phyloP scores from a whole-genome alignment of 495 filamentous ascomycete genomes.

The Penicillium pulvis region DNA sequence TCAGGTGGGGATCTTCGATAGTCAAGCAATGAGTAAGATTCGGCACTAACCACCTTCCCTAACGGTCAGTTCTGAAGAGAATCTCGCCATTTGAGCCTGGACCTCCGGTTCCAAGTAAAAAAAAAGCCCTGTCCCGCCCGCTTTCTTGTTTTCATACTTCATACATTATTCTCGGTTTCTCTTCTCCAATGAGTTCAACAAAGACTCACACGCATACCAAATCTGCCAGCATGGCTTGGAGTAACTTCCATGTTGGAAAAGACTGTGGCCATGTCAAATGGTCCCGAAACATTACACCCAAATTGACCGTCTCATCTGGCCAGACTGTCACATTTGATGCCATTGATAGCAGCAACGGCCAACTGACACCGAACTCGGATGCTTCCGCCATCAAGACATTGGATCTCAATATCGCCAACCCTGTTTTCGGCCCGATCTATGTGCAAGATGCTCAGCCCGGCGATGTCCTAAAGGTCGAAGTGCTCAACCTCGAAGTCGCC shows the following conservation, averaged over 20 bases:
- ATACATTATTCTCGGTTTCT: neutral
- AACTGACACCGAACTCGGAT: conserved; percentile 42
- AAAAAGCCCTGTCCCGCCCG: neutral
- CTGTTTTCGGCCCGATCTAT: conserved; percentile 51
- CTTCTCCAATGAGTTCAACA: conserved; percentile 21
- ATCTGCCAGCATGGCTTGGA: conserved; percentile 34
- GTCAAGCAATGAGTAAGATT: conserved; percentile 11
- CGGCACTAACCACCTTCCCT: conserved; percentile 32
- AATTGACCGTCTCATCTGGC: conserved; percentile 48
- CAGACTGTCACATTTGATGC: conserved; percentile 49
- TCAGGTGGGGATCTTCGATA: conserved; percentile 5
- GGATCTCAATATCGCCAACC: conserved; percentile 46
- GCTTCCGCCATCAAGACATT: conserved; percentile 42
- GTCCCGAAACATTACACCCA: conserved; percentile 48
- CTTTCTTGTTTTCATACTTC: neutral
- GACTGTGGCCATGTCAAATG: conserved; percentile 50
- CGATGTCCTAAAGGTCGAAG: conserved; percentile 51
- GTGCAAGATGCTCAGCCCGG: conserved; percentile 49
- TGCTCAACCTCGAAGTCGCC: conserved; percentile 44
- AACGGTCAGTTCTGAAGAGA: conserved; percentile 30
- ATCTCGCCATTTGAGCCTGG: conserved; percentile 22
- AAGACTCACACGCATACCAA: conserved; percentile 20
- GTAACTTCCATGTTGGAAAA: conserved; percentile 42
- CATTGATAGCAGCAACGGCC: conserved; percentile 53
- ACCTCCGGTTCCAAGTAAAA: conserved; percentile 5